Evolutionary conservation across 805 yeast species (phyloP).

Genomic region (Saccharomycopsis guyanensis): DNA sequence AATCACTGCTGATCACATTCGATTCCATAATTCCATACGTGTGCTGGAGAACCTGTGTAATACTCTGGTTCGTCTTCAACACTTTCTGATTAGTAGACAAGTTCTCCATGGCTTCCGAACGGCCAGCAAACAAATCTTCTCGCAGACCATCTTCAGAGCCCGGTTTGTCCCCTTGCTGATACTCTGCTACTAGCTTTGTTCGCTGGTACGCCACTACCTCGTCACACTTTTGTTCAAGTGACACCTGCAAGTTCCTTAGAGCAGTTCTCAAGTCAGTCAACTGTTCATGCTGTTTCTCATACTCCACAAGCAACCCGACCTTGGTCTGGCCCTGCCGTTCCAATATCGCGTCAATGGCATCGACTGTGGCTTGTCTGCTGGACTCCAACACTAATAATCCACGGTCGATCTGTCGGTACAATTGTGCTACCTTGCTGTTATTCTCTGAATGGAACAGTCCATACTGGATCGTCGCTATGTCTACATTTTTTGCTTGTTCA

Average conservation of each 20-base stretch:
- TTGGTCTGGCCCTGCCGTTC: background rate
- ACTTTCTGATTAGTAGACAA: conserved; percentile 18
- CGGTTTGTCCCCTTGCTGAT: background rate
- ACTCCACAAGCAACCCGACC: conserved; percentile 5
- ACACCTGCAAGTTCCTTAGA: conserved; percentile 4
- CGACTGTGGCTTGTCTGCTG: background rate
- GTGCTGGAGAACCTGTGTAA: conserved; percentile 12
- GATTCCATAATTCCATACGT: conserved; percentile 19
- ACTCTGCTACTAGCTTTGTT: background rate
- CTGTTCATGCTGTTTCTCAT: conserved; percentile 13
- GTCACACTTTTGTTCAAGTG: conserved; percentile 1
- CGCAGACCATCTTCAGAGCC: background rate
- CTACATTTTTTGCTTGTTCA: background rate
- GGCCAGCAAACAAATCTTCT: background rate
- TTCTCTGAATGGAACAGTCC: background rate
- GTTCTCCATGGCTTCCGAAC: conserved; percentile 5
- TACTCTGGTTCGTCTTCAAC: conserved; percentile 17
- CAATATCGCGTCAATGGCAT: background rate
- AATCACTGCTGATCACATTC: conserved; percentile 17
- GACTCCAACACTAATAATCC: background rate
- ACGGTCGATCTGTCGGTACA: background rate
- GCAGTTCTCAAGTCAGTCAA: conserved; percentile 7
- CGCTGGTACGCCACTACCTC: background rate
- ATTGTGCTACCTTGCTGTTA: background rate
- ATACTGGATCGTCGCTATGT: background rate